Evolutionary conservation across 1,139 yeast genomes (phyloP).

Genomic region (Saccharomycopsis hybrid): DNA sequence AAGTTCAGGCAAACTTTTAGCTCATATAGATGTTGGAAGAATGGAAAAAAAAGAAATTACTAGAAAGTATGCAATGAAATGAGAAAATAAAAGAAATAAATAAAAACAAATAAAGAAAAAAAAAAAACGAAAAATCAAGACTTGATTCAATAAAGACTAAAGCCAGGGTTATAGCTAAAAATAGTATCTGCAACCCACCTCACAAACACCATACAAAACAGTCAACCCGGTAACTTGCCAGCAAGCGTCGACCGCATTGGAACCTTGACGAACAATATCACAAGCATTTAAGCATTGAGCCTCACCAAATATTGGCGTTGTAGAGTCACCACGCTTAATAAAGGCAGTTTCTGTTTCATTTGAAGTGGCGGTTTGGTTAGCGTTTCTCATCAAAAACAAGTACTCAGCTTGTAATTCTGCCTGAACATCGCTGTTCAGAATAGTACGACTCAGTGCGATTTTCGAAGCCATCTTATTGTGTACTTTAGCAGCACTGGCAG

Average conservation of each 20-base stretch:
- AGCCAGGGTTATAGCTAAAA: neutral
- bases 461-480: too few relatives aligned
- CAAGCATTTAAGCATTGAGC: slow-evolving; percentile 15
- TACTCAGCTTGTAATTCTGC: slow-evolving; percentile 14
- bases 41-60: too few relatives aligned
- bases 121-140: too few relatives aligned
- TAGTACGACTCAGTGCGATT: too few relatives aligned
- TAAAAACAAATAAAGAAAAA: too few relatives aligned
- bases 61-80: too few relatives aligned
- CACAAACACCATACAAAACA: slow-evolving; percentile 17
- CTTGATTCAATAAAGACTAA: too few relatives aligned
- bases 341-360: neutral
- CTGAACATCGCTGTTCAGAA: too few relatives aligned
- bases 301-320: slow-evolving; percentile 1
- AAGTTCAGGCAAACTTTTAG: too few relatives aligned
- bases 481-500: too few relatives aligned
- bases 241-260: slow-evolving; percentile 13
- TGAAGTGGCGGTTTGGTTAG: neutral
- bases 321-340: neutral
- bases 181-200: slow-evolving; percentile 17
- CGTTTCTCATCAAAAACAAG: slow-evolving; percentile 9
- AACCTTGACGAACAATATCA: slow-evolving; percentile 6
- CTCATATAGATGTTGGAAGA: too few relatives aligned
- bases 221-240: slow-evolving; percentile 18
- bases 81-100: too few relatives aligned